Evolutionary conservation across 1,139 yeast genomes (phyloP), one percentile per base, ranked within the genome.

Genomic region (Taphrina flavorubra): DNA sequence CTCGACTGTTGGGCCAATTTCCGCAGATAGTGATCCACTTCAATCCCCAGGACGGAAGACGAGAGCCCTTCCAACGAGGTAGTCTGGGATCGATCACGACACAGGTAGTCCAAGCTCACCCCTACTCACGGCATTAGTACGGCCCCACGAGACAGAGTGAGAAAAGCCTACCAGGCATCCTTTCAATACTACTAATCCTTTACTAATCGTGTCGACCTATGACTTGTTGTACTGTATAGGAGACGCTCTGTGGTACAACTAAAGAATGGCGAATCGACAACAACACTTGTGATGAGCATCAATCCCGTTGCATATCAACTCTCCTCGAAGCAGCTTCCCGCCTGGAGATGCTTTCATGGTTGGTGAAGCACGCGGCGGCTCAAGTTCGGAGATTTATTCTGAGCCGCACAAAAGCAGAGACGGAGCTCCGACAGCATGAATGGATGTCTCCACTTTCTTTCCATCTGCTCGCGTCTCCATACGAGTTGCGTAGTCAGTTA

Each of bases 1-100:
- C 86, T 86, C 72, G 87, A 87, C 72, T 81, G 82, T 6, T 87
- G 83, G 71, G 89, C 79, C 60, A 89, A 81, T 70, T 90, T 79
- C 49, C 88, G 81, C 51, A 72, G 68, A 74, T 90, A 90, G 76
- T 90, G 92, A 73, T 87, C 90, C 25, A 88, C 95, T 76, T 92
- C 97, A 62, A 92, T 89, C 67, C 97, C 97, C 66, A 92, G 62
- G 13, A 58, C 51, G 13, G 61, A 63, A 11, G 44, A 51, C 37
- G 53, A 44, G 20, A 63, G 31, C 25, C 56, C 67, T 18, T 55
- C 58, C 13, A 63, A 55, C 11, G 60, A n/a, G 31, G 61, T 55
- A 5, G 67, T 44, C 46, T 56, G 59, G 5, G 67, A 59, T 16
- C 59, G 59, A 11, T 63, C 67, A 2, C 61, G 40, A 18, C 59